Base-by-base conservation (phyloP, 2,329 filamentous ascomycete genomes). In the Verticillium longisporum region DNA sequence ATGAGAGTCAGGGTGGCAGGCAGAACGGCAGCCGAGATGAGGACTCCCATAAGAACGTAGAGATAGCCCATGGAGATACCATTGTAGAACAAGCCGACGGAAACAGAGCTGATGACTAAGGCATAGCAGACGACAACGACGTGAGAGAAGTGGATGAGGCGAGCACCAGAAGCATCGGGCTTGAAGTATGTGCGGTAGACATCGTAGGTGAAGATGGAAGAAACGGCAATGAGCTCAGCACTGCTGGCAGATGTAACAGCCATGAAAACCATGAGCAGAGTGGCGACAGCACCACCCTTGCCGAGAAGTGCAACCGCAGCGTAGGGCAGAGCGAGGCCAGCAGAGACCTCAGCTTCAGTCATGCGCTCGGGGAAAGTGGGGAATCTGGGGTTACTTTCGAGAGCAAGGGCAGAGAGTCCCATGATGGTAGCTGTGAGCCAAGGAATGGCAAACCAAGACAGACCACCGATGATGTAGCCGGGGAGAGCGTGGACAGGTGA, bases 41-140 rank as follows among this genome's bases (percentile, higher is more conserved):
- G 91, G 58, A 92, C 90, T 7, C 92, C 93, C 92, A 97, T 97
- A 70, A 96, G 84, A 1, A 96, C 78, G 70, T 96, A 96, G 3
- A 96, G 80, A 69, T 93, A 96, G 11, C 92, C 92, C 90, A 97
- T 95, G 11, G 85, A 88, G 63, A 97, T 89, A 21, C 89, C 88
- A 1, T 85, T 87, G 64, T 90, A 89, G 72, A 79, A 85, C 0
- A 95, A 83, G 0, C 90, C 91, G 0, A 91, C 90, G 0, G 88
- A 88, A 74, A 96, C 91, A 1, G 79, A 83, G 14, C 91, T 90
- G 78, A 96, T 94, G 67, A 90, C 81, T 21, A 92, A 66, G 0
- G 90, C 88, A 69, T 93, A 97, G 14, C 69, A 68, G 1, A 86
- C 79, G 45, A 95, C 92, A 68, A 87, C 85, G 38, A 82, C 75